Conservation (phyloP, 2,329 filamentous ascomycete species). For the Diplocarpon rosae region DNA sequence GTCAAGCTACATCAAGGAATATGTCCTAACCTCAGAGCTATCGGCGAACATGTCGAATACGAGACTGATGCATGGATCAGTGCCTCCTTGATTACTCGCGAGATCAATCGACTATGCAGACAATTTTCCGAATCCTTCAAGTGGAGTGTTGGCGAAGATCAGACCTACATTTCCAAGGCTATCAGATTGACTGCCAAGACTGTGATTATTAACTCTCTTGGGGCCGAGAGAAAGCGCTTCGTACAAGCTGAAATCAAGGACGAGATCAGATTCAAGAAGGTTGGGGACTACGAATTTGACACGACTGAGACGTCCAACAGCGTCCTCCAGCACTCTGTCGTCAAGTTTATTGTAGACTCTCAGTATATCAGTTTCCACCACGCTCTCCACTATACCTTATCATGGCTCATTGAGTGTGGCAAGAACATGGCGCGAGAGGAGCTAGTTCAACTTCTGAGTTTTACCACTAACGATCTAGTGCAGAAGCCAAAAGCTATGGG, state of each 20-base stretch:
- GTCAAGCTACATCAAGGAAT: conserved; percentile 96
- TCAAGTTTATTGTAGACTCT: conserved; percentile 80
- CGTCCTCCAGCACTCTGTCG: conserved; percentile 46
- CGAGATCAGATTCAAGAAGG: conserved; percentile 68
- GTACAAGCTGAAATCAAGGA: conserved; percentile 80
- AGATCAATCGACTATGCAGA: conserved; percentile 86
- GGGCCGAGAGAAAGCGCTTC: conserved; percentile 79
- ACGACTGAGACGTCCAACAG: conserved; percentile 23
- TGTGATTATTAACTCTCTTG: conserved; percentile 81
- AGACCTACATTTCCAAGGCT: conserved; percentile 54
- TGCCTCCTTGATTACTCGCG: conserved; percentile 83
- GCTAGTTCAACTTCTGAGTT: conserved; percentile 58
- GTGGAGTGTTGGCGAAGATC: conserved; percentile 52
- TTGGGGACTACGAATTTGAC: conserved; percentile 75
- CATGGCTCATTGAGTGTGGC: conserved; percentile 87
- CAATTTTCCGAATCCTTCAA: conserved; percentile 83
- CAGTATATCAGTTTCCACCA: conserved; percentile 96
- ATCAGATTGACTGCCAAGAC: conserved; percentile 68
- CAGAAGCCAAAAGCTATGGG: conserved; percentile 53
- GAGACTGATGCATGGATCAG: conserved; percentile 98
- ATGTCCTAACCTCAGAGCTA: conserved; percentile 82
- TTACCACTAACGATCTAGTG: conserved; percentile 59
- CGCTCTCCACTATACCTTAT: conserved; percentile 88
- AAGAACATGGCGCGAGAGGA: conserved; percentile 60
- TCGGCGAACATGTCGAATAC: conserved; percentile 95